Base-by-base conservation (phyloP, 345 rosid species). In the Pugionium dolabratum region DNA sequence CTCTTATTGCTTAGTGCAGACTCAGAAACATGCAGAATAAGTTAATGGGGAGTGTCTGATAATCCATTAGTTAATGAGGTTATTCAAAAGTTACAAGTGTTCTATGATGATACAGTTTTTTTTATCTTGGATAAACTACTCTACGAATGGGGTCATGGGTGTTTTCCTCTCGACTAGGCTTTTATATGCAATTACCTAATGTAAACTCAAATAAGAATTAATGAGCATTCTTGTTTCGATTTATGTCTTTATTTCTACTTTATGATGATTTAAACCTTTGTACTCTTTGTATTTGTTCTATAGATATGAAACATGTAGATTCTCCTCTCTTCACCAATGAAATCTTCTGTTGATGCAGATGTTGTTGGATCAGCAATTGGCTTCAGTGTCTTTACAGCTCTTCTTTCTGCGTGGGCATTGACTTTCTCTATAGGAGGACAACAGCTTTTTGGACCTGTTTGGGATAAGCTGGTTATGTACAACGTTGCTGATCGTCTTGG, bases 391-490 rank as follows among this genome's bases (percentile, higher is more conserved):
- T 88, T 85, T 44, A 76, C 90, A 0, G 70, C 54, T 64, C 73
- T 88, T 75, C 85, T 90, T 45, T 76, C 63, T 1, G 79, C 91
- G 5, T 94, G 97, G 97, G 97, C 89, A n/a, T 72, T 94, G 80
- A 94, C 96, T 7, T 94, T 94, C 55, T 74, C 85, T 6, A 80
- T 94, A 0, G 99, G 99, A 34, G 97, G 99, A 59, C 88, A 88
- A 76, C 47, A 59, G 3, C 84, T 94, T 32, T 87, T 94, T 6
- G 97, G 99, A 33, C 74, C 86, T 41, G 75, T 78, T 30, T 94
- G 95, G 95, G 78, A 89, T 82, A 72, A 95, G 73, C 89, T 95
- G 36, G 87, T 91, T 48, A 86, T 95, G 96, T 95, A 91, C 77
- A 91, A 89, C 32, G 87, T 91, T 64, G 96, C 97, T 32, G 94